phyloP scores from a whole-genome alignment of 805 yeast species.

The Candida xyloterini region DNA sequence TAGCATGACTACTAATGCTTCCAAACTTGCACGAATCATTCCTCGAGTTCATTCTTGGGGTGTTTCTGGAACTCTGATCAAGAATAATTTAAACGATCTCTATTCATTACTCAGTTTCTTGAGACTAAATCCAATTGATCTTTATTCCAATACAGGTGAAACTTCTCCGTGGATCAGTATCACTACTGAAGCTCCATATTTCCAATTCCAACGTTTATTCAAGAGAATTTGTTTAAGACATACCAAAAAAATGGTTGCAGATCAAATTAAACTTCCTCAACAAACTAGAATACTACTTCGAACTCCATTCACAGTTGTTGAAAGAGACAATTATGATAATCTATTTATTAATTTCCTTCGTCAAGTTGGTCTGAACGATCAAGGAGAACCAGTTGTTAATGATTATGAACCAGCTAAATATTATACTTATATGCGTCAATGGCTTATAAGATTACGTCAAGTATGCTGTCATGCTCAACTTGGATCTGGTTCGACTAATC shows the following conservation, averaged over 20 bases:
- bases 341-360: constrained; percentile 56
- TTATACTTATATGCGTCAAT: constrained; percentile 51
- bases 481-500: constrained; percentile 12
- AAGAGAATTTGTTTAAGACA: constrained; percentile 63
- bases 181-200: constrained; percentile 25
- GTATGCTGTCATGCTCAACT: constrained; percentile 77
- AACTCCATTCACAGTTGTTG: constrained; percentile 77
- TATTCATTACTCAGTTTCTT: constrained; percentile 69
- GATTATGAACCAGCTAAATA: constrained; percentile 49
- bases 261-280: constrained; percentile 73
- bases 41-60: constrained; percentile 95
- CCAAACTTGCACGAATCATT: constrained; percentile 72
- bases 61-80: constrained; percentile 92
- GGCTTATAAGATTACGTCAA: constrained; percentile 71
- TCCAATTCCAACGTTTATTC: constrained; percentile 53
- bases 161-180: constrained; percentile 30
- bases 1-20: constrained; percentile 67
- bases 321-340: constrained; percentile 76
- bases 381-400: constrained; percentile 46
- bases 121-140: constrained; percentile 60
- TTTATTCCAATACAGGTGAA: constrained; percentile 16
- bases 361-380: constrained; percentile 51
- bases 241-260: constrained; percentile 76
- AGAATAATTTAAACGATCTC: constrained; percentile 62
- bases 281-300: constrained; percentile 70